phyloP scores from a whole-genome alignment of 1,284 basidiomycete genomes.

The Schizophyllum commune region DNA sequence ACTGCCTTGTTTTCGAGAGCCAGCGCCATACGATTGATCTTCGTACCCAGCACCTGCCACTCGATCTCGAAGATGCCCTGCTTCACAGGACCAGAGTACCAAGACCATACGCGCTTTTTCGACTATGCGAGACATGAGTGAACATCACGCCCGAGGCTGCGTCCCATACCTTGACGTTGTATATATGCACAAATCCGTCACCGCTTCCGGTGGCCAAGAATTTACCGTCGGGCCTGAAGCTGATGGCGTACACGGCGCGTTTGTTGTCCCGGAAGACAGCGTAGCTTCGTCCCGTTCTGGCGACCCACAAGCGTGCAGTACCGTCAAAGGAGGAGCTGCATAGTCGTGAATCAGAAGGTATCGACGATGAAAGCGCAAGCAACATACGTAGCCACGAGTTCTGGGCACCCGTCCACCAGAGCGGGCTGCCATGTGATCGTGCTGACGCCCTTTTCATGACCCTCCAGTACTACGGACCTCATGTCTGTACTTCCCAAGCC shows the following conservation, averaged over 20 bases:
- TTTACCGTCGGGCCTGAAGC: constrained; percentile 59
- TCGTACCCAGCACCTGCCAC: constrained; percentile 39
- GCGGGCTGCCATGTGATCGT: constrained; percentile 67
- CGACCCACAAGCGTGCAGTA: constrained; percentile 73
- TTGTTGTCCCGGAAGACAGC: constrained; percentile 59
- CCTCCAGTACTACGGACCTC: constrained; percentile 40
- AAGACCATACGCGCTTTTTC: constrained; percentile 45
- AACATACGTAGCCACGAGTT: constrained; percentile 65
- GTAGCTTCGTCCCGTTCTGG: constrained; percentile 63
- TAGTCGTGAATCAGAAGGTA: constrained; percentile 1
- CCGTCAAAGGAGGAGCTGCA: constrained; percentile 68
- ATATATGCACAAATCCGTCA: constrained; percentile 54
- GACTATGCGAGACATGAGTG: constrained; percentile 23
- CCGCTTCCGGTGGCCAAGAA: constrained; percentile 54
- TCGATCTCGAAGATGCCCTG: constrained; percentile 59
- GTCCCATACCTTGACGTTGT: constrained; percentile 37
- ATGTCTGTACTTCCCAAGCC: constrained; percentile 16
- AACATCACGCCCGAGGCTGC: not conserved
- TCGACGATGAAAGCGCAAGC: not conserved
- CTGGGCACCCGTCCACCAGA: constrained; percentile 34
- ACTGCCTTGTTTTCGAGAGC: constrained; percentile 48
- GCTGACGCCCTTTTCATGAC: constrained; percentile 63
- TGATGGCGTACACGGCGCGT: constrained; percentile 57
- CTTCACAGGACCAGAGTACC: constrained; percentile 42
- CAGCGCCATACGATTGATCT: constrained; percentile 48